Evolutionary conservation across 2,329 filamentous ascomycete species (phyloP).

Genomic region (Polytolypa hystricis): DNA sequence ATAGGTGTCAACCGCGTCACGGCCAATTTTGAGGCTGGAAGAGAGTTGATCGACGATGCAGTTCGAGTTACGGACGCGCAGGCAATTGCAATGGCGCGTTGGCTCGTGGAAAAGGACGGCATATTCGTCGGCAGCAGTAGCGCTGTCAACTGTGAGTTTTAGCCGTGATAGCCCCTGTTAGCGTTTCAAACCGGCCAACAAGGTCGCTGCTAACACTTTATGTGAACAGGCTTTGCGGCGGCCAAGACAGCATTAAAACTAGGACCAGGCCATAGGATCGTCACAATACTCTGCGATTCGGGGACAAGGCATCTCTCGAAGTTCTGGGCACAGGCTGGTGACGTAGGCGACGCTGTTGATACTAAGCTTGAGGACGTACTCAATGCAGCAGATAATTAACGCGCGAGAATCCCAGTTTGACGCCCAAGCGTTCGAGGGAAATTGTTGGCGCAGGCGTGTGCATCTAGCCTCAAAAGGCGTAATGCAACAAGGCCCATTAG

Average conservation of each 20-base stretch:
- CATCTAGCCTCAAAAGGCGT: too few relatives aligned
- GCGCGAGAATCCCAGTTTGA: too few relatives aligned
- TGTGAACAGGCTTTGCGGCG: conserved; percentile 35
- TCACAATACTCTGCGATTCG: conserved; percentile 41
- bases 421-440: too few relatives aligned
- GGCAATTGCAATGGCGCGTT: conserved; percentile 86
- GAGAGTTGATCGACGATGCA: conserved; percentile 80
- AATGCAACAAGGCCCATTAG: too few relatives aligned
- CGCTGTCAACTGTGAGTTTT: conserved; percentile 72
- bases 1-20: conserved; percentile 95
- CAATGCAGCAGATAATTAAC: conserved; percentile 21
- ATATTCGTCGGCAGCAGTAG: conserved; percentile 91
- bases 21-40: conserved; percentile 77
- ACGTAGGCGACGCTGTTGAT: conserved; percentile 34
- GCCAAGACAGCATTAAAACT: conserved; percentile 36
- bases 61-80: conserved; percentile 80
- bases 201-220: conserved; percentile 3
- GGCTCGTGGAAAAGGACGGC: conserved; percentile 90
- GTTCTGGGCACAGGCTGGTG: conserved; percentile 39
- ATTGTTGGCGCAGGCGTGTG: too few relatives aligned
- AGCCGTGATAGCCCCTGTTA: conserved; percentile 9
- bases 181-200: too few relatives aligned
- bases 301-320: conserved; percentile 41
- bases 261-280: conserved; percentile 38
- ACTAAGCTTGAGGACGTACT: conserved; percentile 38